Base-by-base conservation (phyloP, 139 green algal species). In the Limnomonas spitsbergensis region DNA sequence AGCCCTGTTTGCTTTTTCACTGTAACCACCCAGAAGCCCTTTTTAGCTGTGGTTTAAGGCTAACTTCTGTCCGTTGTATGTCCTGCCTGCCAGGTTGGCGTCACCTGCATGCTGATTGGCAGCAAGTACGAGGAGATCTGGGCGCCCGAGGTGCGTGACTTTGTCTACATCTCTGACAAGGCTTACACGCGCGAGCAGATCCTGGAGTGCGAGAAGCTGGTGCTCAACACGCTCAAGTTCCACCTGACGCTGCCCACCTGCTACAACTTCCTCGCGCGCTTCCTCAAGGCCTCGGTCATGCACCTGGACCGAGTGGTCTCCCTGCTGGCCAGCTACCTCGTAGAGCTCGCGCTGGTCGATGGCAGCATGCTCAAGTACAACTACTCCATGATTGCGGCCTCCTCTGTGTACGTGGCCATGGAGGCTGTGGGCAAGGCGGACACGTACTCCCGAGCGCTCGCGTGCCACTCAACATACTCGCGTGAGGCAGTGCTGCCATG, bases 91-190 rank as follows among this genome's bases (percentile, higher is more conserved):
- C 80, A 92, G 87, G 91, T 96, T 27, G 95, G 95, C 40, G 91
- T 99, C 6, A 98, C 95, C 0, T 92, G 93, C 39, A 98, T 99
- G 94, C 90, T 99, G 34, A 88, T 99, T 24, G 96, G 93, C 27
- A 93, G 89, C 76, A 99, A 99, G 88, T 99, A 99, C 71, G 96
- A 99, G 89, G 96, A 99, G 84, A 99, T 99, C 85, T 99, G 94
- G 94, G 94, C 95, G 1, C 95, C 94, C 0, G 95, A 98, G 84
- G 93, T 99, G 31, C 84, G 89, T 9, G 96, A 99, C 88, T 99
- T 99, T 82, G 95, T 99, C 24, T 98, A 97, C 90, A 99, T 99
- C 87, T 95, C 83, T 14, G 96, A 99, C 86, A 91, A 92, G 66
- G 96, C 96, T 32, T 99, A 99, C 91, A 95, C 88, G 1, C 86